Conservation (phyloP, 306 rosid species). For the Comarum palustre region DNA sequence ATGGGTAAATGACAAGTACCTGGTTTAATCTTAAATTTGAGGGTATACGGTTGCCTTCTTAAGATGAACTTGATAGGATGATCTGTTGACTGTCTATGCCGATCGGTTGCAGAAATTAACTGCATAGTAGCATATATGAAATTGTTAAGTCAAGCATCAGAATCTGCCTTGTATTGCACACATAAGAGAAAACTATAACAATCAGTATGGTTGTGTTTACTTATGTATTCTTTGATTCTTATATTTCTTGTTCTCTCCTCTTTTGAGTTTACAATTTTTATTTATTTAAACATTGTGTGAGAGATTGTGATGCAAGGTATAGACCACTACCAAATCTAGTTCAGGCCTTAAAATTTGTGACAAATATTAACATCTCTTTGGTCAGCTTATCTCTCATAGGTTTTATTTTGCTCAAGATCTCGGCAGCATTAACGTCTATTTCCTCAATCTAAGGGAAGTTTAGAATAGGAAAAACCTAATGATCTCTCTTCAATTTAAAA, state of each 20-base stretch:
- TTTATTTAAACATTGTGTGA: not conserved
- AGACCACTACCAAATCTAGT: not conserved
- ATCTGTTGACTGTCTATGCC: constrained; percentile 89
- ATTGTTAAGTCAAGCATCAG: constrained; percentile 15
- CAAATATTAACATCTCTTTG: not conserved
- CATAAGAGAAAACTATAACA: not conserved
- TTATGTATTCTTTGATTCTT: not conserved
- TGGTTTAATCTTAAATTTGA: constrained; percentile 89
- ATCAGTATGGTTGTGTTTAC: not conserved
- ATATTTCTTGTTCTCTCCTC: not conserved
- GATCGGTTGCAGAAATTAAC: constrained; percentile 82
- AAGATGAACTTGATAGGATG: constrained; percentile 93
- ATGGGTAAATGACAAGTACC: constrained; percentile 43
- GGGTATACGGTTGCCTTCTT: constrained; percentile 68
- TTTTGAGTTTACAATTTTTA: not conserved
- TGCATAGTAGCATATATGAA: constrained; percentile 32
- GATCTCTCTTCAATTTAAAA: not conserved
- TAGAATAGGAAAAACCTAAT: not conserved
- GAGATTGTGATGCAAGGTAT: not conserved
- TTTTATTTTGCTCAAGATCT: not conserved
- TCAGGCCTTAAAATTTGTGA: not conserved
- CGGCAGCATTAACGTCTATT: not conserved
- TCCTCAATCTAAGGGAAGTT: not conserved
- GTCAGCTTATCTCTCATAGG: not conserved
- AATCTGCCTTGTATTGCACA: not conserved